Evolutionary conservation across 1,284 basidiomycete species (phyloP), one percentile per base, ranked within the genome.

Genomic region (Coniferiporia sulphurascens): DNA sequence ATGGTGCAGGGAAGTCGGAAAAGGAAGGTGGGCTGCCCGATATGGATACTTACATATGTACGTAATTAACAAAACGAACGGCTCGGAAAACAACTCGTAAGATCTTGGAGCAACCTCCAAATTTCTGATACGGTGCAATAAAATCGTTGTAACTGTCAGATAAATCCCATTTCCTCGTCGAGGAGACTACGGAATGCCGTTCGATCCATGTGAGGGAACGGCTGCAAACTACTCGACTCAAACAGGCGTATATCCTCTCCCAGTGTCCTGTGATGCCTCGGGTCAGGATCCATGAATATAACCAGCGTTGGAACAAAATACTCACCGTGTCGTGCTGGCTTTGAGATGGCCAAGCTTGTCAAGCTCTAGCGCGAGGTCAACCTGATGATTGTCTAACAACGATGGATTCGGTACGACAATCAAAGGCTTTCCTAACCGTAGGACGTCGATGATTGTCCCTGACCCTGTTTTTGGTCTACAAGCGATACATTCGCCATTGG

Each of bases 351-450:
- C 82, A 34, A 85, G 78, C 21, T 72, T 71, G 17, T 76, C 75
- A 52, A 98, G 76, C 15, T 86, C 85, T 46, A 80, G 74, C 0
- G 96, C 93, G 4, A 99, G 78, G 69, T 99, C 94, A 48, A 85
- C 79, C 76, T 99, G 96, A 68, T 99, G 96, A 71, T 98, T 91
- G 72, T 98, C 90, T 74, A 96, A 84, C 50, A 99, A 76, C 1
- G 89, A 86, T 35, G 86, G 78, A 70, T 99, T 99, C 10, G 95
- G 94, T 1, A 98, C 87, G 12, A 93, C 90, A 63, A 99, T 86
- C 64, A 98, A 76, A 6, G 84, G 82, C 66, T 89, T 91, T 35
- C 78, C 74, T 54, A 83, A 77, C 27, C 95, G 81, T 48, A 98
- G 76, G 10, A 89, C 92, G 52, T 95, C 92, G 43, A 98, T 79